A percentile compares a stretch with the other conserved stretches of the same genome.
Evolutionary conservation across 2,329 filamentous ascomycete species (phyloP).

Genomic region (Colletotrichum noveboracense): DNA sequence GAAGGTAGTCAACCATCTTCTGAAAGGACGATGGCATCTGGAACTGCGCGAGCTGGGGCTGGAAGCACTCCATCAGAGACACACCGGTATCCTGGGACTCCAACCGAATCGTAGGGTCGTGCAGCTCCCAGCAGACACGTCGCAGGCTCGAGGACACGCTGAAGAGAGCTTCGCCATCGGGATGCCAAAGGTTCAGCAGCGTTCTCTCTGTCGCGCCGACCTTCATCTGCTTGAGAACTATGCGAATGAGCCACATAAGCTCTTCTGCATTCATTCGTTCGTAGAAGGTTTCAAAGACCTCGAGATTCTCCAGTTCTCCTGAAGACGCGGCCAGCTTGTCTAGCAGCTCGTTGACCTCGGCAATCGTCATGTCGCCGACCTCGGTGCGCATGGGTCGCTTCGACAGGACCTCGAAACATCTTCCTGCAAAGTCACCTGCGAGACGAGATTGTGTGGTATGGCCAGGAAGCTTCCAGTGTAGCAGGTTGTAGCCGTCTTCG

Average conservation of each 20-base stretch:
- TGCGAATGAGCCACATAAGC: constrained; percentile 91
- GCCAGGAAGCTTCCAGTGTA: constrained; percentile 92
- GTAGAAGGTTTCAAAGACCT: constrained; percentile 85
- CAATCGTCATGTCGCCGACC: constrained; percentile 81
- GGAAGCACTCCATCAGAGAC: constrained; percentile 90
- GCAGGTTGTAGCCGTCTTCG: constrained; percentile 82
- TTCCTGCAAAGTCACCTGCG: constrained; percentile 90
- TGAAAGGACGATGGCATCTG: constrained; percentile 81
- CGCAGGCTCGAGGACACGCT: constrained; percentile 90
- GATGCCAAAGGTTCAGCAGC: constrained; percentile 82
- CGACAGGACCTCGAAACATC: constrained; percentile 85
- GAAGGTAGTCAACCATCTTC: constrained; percentile 74
- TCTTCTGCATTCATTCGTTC: constrained; percentile 91
- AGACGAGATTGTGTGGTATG: constrained; percentile 65
- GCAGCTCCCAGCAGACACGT: constrained; percentile 93
- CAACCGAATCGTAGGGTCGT: constrained; percentile 74
- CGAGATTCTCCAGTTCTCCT: constrained; percentile 83
- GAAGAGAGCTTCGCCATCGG: constrained; percentile 78
- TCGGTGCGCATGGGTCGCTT: constrained; percentile 80
- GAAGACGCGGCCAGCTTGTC: constrained; percentile 77
- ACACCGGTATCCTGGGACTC: constrained; percentile 78
- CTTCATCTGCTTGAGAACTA: constrained; percentile 82
- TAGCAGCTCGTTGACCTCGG: constrained; percentile 85
- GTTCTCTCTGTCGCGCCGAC: constrained; percentile 86
- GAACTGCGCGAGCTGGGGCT: constrained; percentile 93